phyloP scores from a whole-genome alignment of 164 flowering plant species.

The Magnolia changhungtana region DNA sequence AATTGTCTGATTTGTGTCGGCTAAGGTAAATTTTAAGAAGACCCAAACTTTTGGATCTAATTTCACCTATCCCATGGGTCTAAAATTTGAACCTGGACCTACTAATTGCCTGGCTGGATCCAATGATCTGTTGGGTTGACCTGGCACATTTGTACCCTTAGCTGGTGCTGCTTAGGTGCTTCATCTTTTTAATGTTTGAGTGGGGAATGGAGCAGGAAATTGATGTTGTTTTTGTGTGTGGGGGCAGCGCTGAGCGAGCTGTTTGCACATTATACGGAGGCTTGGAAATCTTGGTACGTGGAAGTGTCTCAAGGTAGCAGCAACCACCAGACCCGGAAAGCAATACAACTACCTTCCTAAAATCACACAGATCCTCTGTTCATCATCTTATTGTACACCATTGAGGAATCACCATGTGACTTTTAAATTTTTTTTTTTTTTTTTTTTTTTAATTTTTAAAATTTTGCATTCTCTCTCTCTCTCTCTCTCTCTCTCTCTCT shows the following conservation, averaged over 20 bases:
- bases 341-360: background rate
- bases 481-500: background rate
- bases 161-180: background rate
- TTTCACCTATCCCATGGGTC: no score
- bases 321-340: conserved; percentile 20
- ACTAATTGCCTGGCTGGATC: no score
- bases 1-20: no score
- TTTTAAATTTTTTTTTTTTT: no score
- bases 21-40: no score
- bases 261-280: conserved; percentile 77
- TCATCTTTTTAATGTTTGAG: background rate
- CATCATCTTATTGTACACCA: background rate
- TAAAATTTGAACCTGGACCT: no score
- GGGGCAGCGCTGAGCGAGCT: conserved; percentile 80
- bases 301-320: conserved; percentile 57
- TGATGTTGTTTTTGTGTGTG: conserved; percentile 10
- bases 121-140: no score
- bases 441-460: background rate
- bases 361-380: background rate
- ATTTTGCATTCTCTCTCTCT: background rate
- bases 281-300: conserved; percentile 82
- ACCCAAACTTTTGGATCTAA: no score
- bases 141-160: no score
- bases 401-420: background rate
- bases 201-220: background rate